Conservation (phyloP, 2,329 filamentous ascomycete genomes). For the Epichloe hybrida region DNA sequence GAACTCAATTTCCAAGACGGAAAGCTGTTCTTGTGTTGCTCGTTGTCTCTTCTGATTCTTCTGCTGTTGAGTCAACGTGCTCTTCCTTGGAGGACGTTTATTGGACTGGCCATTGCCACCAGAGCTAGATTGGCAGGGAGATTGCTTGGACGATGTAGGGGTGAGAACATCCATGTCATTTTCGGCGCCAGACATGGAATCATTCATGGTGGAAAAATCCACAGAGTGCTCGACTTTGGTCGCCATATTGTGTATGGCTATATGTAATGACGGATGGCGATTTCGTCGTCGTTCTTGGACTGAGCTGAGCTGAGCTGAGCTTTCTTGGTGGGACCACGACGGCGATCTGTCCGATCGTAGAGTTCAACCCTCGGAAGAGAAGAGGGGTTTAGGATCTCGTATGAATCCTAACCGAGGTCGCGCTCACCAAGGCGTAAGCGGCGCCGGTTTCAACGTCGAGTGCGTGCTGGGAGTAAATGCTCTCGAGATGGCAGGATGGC, state of each 20-base stretch:
- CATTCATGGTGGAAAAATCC: slow-evolving; percentile 15
- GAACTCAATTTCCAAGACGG: slow-evolving; percentile 89
- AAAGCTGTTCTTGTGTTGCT: slow-evolving; percentile 89
- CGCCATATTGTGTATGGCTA: slow-evolving; percentile 18
- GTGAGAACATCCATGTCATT: slow-evolving; percentile 21
- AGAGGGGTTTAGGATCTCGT: too few species aligned
- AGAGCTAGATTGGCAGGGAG: slow-evolving; percentile 35
- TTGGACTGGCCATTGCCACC: slow-evolving; percentile 19
- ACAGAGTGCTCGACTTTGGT: slow-evolving; percentile 25
- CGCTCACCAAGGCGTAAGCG: too few species aligned
- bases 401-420: too few species aligned
- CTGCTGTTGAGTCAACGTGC: slow-evolving; percentile 95
- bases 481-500: background rate
- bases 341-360: background rate
- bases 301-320: background rate
- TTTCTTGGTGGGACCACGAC: background rate
- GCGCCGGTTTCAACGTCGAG: background rate
- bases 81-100: slow-evolving; percentile 84
- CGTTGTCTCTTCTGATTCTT: slow-evolving; percentile 98
- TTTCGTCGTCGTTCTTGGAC: background rate
- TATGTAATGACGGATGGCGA: background rate
- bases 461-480: background rate
- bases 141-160: slow-evolving; percentile 29
- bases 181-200: slow-evolving; percentile 13
- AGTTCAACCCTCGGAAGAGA: background rate